Evolutionary conservation across 164 flowering plant species (phyloP), one percentile per base, ranked within the genome.

Genomic region (Santalum album): DNA sequence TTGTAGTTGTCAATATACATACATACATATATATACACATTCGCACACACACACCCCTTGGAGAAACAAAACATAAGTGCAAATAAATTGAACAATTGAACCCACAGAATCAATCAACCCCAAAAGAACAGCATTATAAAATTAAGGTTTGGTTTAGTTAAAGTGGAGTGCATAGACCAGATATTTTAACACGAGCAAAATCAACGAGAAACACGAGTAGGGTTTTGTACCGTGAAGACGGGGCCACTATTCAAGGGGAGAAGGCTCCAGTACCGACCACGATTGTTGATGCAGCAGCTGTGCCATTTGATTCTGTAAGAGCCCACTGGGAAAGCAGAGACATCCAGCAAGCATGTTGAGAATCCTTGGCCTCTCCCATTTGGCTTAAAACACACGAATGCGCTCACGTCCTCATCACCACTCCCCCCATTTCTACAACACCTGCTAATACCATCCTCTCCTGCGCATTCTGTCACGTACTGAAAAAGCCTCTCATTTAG

Each of bases 281-380:
- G 58, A 22, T 49, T 54, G 48, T 88, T 94, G n/a, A 83, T 51
- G 62, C 76, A 87, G 65, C 87, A 78, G 56, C 89, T 66, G 20
- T 63, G 80, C 96, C 96, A 92, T 55, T 65, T 73, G 55, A 82
- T 75, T 62, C 48, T 54, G 66, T 92, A 86, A 40, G 65, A 69
- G 51, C 96, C 96, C n/a, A 56, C 65, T 0, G 81, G 87, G 61
- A 83, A 85, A 12, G 61, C 15, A 53, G 95, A 81, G 60, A 85
- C 82, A 66, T 89, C 84, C 34, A 89, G 82, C 73, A 87, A 61
- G 72, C 91, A 84, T 38, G 73, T 78, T 39, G 94, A 76, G 64
- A 86, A 89, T 21, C 96, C 96, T 66, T 89, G 98, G 19, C 81
- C 76, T 48, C 59, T 68, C 60, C 65, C 79, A 63, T 78, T 80